Base-by-base conservation (phyloP, 1,139 yeast genomes). In the Nakaseomyces nivariensis region DNA sequence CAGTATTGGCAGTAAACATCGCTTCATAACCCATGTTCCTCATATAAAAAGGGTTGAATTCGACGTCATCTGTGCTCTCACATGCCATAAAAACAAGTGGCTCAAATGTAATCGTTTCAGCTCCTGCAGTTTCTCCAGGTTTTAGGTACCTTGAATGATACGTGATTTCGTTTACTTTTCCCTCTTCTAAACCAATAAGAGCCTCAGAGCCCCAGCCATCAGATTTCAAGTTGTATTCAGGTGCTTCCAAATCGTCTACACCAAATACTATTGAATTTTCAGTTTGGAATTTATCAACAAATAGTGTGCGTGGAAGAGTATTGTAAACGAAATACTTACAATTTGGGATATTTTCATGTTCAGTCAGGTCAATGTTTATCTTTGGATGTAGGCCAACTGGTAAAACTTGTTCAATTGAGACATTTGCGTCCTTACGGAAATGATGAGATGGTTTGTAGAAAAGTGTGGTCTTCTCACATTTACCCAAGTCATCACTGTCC, bases 41-140 rank as follows among this genome's bases (percentile, higher is more conserved):
- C 4, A 62, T 53, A 51, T 73, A 76, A 44, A 72, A 70, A 22
- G 73, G 70, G 37, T 68, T 68, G 52, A 59, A 56, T 41, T 55
- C 46, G 40, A 68, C 56, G 45, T 60, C 59, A 45, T 57, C 50
- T 22, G 55, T 44, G 22, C 56, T 51, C 49, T 69, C 72, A 59
- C 82, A 78, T 0, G 78, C 80, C 71, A 74, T 71, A 54, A 76
- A 77, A 2, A 77, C 64, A 4, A 60, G 55, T 3, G 81, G 80
- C 47, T 67, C 53, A 31, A 68, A 65, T 2, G 68, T 58, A 34
- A 70, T 56, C 4, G 51, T 48, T 27, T 59, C 63, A 43, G 57
- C 11, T 52, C 53, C 27, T 54, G 54, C 11, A 56, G 58, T 54
- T 17, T 53, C 43, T 4, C 52, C 58, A 1, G 81, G 81, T 29